Evolutionary conservation across 768 basidiomycete species (phyloP).

Genomic region (Tylopilus intermedius): DNA sequence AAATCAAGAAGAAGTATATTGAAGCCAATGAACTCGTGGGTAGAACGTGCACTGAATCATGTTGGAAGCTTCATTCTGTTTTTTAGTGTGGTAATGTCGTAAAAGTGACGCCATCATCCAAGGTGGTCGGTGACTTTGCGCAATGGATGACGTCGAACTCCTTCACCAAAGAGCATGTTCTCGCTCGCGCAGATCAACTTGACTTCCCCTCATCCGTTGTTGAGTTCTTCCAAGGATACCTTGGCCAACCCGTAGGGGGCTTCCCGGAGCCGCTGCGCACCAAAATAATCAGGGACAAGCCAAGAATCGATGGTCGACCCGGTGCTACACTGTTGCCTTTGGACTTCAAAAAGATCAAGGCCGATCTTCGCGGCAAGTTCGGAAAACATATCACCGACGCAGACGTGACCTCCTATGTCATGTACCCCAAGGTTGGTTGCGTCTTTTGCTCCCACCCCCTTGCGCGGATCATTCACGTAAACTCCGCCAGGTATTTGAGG

Average conservation of each 20-base stretch:
- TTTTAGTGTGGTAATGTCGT: constrained; percentile 90
- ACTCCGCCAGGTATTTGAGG: constrained; percentile 79
- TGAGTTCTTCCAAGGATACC: constrained; percentile 99
- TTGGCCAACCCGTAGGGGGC: constrained; percentile 95
- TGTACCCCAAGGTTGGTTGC: constrained; percentile 89
- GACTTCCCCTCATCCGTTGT: constrained; percentile 98
- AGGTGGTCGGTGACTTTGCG: constrained; percentile 98
- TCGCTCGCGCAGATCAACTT: constrained; percentile 79
- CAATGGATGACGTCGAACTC: constrained; percentile 99
- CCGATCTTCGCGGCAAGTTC: constrained; percentile 86
- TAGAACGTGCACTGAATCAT: constrained; percentile 8
- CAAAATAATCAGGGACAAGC: constrained; percentile 88
- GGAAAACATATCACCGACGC: constrained; percentile 91
- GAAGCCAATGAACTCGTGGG: constrained; percentile 91
- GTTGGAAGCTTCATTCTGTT: constrained; percentile 5
- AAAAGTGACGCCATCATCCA: constrained; percentile 99
- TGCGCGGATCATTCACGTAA: constrained; percentile 9
- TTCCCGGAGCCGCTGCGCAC: constrained; percentile 97
- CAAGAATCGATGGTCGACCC: constrained; percentile 89
- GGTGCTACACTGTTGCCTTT: constrained; percentile 83
- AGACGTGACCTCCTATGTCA: constrained; percentile 93
- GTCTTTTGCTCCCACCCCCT: neutral
- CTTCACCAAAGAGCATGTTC: constrained; percentile 79
- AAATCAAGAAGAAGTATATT: constrained; percentile 98
- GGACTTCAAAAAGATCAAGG: constrained; percentile 95